Evolutionary conservation across 1,284 basidiomycete species (phyloP).

Genomic region (Cryptococcus maquisensis): DNA sequence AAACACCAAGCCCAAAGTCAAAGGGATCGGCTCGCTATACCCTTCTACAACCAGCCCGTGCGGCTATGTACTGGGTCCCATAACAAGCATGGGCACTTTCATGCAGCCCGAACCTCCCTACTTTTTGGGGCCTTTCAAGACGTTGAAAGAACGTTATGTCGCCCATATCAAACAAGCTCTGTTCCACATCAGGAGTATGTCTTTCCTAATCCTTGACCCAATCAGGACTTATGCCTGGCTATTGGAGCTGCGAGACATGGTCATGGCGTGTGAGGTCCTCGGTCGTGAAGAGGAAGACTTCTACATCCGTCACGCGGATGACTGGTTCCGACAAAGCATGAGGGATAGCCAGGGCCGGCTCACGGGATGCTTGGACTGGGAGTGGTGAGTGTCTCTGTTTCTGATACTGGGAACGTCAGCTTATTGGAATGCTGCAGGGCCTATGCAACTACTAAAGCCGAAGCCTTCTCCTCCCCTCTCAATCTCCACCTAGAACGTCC

Average conservation of each 20-base stretch:
- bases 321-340: slow-evolving; percentile 37
- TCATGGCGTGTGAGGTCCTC: background rate
- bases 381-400: slow-evolving; percentile 20
- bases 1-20: background rate
- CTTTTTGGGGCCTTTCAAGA: slow-evolving; percentile 14
- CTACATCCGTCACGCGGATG: slow-evolving; percentile 40
- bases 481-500: slow-evolving; percentile 3
- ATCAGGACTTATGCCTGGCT: slow-evolving; percentile 5
- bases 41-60: background rate
- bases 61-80: background rate
- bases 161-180: slow-evolving; percentile 6
- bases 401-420: background rate
- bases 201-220: background rate
- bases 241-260: slow-evolving; percentile 7
- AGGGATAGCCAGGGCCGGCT: slow-evolving; percentile 31
- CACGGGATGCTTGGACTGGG: slow-evolving; percentile 38
- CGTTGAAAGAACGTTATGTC: slow-evolving; percentile 9
- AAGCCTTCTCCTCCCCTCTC: slow-evolving; percentile 11
- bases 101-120: slow-evolving; percentile 3
- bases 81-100: slow-evolving; percentile 2
- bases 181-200: background rate
- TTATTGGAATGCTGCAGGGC: slow-evolving; percentile 1
- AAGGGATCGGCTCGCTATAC: slow-evolving; percentile 1
- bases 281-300: slow-evolving; percentile 7
- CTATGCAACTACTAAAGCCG: slow-evolving; percentile 4